phyloP scores from a whole-genome alignment of 176 grass and related monocot species.

The Microstegium vimineum region DNA sequence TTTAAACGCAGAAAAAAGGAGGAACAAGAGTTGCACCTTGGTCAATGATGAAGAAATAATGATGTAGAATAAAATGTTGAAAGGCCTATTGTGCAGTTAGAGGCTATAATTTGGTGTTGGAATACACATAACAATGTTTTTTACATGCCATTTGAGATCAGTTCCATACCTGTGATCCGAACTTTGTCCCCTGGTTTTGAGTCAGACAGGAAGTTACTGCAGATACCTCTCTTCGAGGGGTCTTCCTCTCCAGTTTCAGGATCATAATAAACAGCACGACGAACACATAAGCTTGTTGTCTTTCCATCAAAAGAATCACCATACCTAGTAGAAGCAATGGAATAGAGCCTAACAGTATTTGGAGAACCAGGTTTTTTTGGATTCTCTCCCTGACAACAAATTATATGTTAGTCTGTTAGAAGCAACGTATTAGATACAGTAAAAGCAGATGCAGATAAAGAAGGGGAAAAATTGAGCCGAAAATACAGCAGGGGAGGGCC shows the following conservation, averaged over 20 bases:
- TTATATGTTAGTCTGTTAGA: background rate
- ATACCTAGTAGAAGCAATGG: constrained; percentile 90
- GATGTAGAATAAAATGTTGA: background rate
- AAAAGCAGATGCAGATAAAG: background rate
- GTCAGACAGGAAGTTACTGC: constrained; percentile 93
- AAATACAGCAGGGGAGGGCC: background rate
- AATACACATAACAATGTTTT: background rate
- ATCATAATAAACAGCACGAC: constrained; percentile 89
- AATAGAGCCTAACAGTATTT: constrained; percentile 89
- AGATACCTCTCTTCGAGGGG: constrained; percentile 82
- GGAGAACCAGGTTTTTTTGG: constrained; percentile 84
- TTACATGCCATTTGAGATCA: background rate
- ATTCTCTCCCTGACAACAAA: constrained; percentile 71
- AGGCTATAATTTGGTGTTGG: background rate
- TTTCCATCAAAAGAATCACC: constrained; percentile 89
- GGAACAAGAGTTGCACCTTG: background rate
- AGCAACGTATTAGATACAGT: background rate
- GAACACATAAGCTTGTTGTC: constrained; percentile 80
- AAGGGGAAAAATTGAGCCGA: background rate
- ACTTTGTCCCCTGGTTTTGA: constrained; percentile 89
- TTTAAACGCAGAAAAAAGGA: constrained; percentile 9
- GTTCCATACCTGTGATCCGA: constrained; percentile 68
- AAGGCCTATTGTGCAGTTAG: background rate
- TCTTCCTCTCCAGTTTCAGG: constrained; percentile 88
- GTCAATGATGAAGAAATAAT: background rate